Evolutionary conservation across 352 stramenopile genomes (phyloP).

Genomic region (Phytopythium delawarense): DNA sequence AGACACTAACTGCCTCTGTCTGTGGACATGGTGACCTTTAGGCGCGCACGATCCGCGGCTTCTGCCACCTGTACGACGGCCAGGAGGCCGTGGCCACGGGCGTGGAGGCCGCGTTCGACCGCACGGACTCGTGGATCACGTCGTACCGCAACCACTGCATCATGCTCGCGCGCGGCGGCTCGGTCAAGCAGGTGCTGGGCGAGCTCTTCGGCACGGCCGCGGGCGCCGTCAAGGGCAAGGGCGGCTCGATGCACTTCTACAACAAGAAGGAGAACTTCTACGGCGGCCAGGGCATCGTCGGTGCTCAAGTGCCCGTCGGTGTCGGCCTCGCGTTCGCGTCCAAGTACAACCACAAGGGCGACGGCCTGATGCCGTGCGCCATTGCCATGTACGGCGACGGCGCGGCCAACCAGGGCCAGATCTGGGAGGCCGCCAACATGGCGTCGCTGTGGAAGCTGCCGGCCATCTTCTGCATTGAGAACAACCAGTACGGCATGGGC

Average conservation of each 20-base stretch:
- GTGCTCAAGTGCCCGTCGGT: conserved; percentile 97
- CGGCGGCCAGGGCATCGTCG: conserved; percentile 98
- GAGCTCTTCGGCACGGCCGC: conserved; percentile 95
- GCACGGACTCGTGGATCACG: conserved; percentile 98
- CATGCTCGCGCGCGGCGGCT: conserved; percentile 92
- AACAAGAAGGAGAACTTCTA: conserved; percentile 98
- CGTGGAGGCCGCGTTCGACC: conserved; percentile 93
- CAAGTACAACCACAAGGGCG: conserved; percentile 97
- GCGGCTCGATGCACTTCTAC: conserved; percentile 99
- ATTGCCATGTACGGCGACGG: conserved; percentile 99
- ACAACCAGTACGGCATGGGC: conserved; percentile 99
- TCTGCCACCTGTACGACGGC: conserved; percentile 99
- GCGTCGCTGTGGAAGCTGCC: conserved; percentile 97
- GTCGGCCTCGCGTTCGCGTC: conserved; percentile 97
- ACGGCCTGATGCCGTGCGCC: conserved; percentile 88
- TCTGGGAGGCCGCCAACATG: conserved; percentile 98
- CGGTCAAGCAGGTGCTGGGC: conserved; percentile 90
- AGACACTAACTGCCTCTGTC: neutral
- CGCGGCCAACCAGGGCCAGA: conserved; percentile 99
- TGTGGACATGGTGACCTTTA: conserved; percentile 7
- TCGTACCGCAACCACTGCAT: conserved; percentile 99
- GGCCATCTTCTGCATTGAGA: conserved; percentile 99
- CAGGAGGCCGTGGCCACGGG: conserved; percentile 99
- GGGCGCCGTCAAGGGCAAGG: conserved; percentile 94
- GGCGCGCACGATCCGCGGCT: conserved; percentile 96